phyloP scores from a whole-genome alignment of 306 rosid species.

The Sicyos edulis region DNA sequence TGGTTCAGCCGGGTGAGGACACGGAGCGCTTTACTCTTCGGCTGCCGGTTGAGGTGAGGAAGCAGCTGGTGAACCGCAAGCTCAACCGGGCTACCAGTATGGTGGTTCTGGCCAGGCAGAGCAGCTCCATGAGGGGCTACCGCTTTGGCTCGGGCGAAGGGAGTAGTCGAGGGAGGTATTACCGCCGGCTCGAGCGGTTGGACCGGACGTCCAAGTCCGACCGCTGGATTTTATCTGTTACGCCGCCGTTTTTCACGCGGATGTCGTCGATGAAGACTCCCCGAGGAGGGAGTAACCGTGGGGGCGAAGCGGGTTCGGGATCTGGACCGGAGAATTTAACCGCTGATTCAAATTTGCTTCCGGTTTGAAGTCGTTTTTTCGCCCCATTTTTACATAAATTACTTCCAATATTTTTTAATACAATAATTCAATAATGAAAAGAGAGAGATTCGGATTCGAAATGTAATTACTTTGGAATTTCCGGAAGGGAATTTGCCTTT shows the following conservation, averaged over 20 bases:
- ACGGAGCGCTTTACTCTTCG: constrained; percentile 76
- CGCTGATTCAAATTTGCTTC: constrained; percentile 33
- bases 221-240: constrained; percentile 54
- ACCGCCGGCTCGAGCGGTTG: constrained; percentile 32
- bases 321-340: constrained; percentile 22
- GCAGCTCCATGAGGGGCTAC: constrained; percentile 56
- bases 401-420: neutral
- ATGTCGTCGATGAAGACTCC: constrained; percentile 58
- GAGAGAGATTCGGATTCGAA: neutral
- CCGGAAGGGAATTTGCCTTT: neutral
- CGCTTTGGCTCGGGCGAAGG: constrained; percentile 44
- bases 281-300: constrained; percentile 23
- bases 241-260: constrained; percentile 54
- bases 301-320: constrained; percentile 34
- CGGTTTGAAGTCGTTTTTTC: constrained; percentile 28
- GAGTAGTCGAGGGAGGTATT: constrained; percentile 42
- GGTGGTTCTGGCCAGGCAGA: constrained; percentile 43
- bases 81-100: constrained; percentile 61
- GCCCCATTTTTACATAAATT: neutral
- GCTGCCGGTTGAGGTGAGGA: constrained; percentile 64
- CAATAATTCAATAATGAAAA: too few species aligned
- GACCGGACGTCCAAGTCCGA: constrained; percentile 57
- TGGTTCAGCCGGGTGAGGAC: constrained; percentile 62
- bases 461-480: neutral
- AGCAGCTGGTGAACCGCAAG: constrained; percentile 43